Conservation (phyloP, 805 yeast genomes). For the Vanderwaltozyma yarrowii region DNA sequence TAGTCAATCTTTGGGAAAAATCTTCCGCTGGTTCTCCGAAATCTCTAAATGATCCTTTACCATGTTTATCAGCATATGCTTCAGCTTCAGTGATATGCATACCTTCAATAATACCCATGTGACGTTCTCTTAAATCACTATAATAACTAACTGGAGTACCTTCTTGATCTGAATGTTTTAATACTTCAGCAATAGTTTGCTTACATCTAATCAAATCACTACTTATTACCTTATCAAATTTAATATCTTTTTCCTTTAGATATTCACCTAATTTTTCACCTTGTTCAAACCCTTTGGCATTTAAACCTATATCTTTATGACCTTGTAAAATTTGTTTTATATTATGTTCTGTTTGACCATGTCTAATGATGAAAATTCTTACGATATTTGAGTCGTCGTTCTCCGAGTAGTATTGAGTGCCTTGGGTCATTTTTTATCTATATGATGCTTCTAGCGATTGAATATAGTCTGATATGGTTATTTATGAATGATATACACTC, state of each 20-base stretch:
- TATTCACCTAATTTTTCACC: conserved; percentile 43
- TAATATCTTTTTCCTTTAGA: conserved; percentile 24
- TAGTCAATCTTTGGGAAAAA: conserved; percentile 39
- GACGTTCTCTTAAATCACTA: conserved; percentile 53
- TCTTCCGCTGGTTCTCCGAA: conserved; percentile 50
- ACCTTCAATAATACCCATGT: conserved; percentile 75
- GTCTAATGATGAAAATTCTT: conserved; percentile 59
- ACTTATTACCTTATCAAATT: conserved; percentile 29
- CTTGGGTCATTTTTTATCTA: conserved; percentile 13
- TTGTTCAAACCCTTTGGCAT: conserved; percentile 51
- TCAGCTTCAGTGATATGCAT: conserved; percentile 59
- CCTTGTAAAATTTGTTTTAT: conserved; percentile 66
- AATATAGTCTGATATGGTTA: too few species aligned
- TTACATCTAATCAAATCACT: conserved; percentile 45
- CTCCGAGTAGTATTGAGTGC: conserved; percentile 8
- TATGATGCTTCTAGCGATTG: too few species aligned
- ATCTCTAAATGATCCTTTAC: conserved; percentile 43
- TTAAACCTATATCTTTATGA: conserved; percentile 55
- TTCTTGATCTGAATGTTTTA: conserved; percentile 5
- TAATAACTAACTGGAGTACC: conserved; percentile 25
- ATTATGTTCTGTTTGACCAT: conserved; percentile 78
- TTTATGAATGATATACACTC: too few species aligned
- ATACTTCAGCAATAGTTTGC: conserved; percentile 43
- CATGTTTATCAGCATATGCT: conserved; percentile 40
- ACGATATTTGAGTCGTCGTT: conserved; percentile 32